Conservation (phyloP, 2,329 filamentous ascomycete genomes). For the Chaetomium sp. region DNA sequence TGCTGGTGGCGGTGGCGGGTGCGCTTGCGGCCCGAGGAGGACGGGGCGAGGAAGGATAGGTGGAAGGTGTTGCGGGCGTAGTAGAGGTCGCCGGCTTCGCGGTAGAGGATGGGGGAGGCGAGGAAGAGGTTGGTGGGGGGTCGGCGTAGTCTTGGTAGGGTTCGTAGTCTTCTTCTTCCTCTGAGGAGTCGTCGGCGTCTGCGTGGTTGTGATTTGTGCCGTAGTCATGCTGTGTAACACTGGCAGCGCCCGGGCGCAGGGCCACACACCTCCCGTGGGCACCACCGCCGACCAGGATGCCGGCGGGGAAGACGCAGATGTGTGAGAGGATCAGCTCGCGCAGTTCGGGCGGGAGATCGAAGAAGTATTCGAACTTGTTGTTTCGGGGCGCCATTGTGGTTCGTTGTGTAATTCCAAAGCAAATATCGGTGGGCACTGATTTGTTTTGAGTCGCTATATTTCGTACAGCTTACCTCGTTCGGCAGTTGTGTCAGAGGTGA, state of each 20-base stretch:
- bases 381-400: conserved; percentile 1
- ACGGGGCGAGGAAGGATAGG: conserved; percentile 19
- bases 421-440: not conserved
- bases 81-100: conserved; percentile 35
- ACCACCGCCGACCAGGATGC: conserved; percentile 30
- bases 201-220: not conserved
- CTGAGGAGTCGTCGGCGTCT: not conserved
- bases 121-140: conserved; percentile 33
- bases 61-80: conserved; percentile 38
- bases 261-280: not conserved
- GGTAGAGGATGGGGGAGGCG: conserved; percentile 33
- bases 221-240: not conserved
- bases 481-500: not conserved
- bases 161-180: not conserved
- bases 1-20: not conserved
- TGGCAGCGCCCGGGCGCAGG: not conserved
- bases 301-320: conserved; percentile 32
- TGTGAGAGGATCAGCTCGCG: conserved; percentile 37
- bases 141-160: not conserved
- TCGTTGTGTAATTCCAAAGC: not conserved
- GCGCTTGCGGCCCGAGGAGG: not conserved
- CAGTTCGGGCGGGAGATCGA: conserved; percentile 38
- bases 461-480: not conserved
- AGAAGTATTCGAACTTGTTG: conserved; percentile 34
- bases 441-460: not conserved